Conservation (phyloP, 805 yeast genomes). For the Zygotorulaspora florentina region DNA sequence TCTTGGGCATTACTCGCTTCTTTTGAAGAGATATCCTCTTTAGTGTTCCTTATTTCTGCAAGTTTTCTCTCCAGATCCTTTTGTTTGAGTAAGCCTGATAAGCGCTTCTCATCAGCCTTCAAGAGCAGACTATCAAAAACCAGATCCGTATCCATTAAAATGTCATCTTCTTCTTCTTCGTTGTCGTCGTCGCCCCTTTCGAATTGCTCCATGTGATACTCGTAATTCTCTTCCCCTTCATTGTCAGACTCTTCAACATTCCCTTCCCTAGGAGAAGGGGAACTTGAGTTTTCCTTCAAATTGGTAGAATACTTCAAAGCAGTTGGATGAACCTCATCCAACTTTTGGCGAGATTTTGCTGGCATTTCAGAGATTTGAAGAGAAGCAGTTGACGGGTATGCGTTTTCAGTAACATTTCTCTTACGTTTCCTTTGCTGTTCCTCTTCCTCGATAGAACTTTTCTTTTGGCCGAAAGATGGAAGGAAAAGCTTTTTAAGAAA, state of each 20-base stretch:
- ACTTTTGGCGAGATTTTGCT: constrained; percentile 2
- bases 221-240: not conserved
- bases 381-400: constrained; percentile 1
- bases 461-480: not conserved
- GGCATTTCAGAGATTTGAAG: constrained; percentile 3
- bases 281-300: not conserved
- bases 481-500: constrained; percentile 17
- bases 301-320: not conserved
- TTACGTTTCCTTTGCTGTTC: constrained; percentile 10
- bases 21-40: not conserved
- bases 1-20: not conserved
- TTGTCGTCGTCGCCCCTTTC: constrained; percentile 12
- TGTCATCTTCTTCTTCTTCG: constrained; percentile 18
- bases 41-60: not conserved
- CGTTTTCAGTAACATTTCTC: constrained; percentile 1
- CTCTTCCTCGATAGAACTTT: not conserved
- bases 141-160: constrained; percentile 29
- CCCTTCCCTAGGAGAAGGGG: not conserved
- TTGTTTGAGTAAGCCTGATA: constrained; percentile 11
- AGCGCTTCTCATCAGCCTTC: constrained; percentile 17
- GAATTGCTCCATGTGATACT: not conserved
- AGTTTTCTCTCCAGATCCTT: constrained; percentile 12
- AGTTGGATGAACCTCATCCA: not conserved
- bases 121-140: constrained; percentile 30
- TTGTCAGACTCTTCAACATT: not conserved